Base-by-base conservation (phyloP, 192 early-diverging fungal genomes). In the Thamnidium elegans region DNA sequence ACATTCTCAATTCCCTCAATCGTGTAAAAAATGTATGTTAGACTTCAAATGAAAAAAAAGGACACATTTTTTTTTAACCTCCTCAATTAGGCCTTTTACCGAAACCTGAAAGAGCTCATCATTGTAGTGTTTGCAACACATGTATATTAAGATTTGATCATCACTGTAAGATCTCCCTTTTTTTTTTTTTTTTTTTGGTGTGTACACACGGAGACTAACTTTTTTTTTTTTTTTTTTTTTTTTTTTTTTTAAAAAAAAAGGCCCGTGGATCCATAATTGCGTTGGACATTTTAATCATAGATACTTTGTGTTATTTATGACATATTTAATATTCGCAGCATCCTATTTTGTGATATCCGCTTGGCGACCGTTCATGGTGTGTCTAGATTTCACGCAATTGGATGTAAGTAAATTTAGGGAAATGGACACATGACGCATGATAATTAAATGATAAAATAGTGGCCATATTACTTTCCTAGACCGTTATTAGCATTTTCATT, bases 71-170 rank as follows among this genome's bases (percentile, higher is more conserved):
- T 26, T 26, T 26, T 26, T 26, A 26, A 26, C 26, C 26, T 26
- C 26, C 26, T 58, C 55, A 5, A 8, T 19, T 61, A 84, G 82
- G 84, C 50, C 69, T 85, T 43, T 74, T 80, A 19, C 85, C 87
- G 8, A 92, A 92, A 62, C 90, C 90, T 8, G 90, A 92, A 69
- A 74, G 90, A 60, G 78, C 89, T 13, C 90, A 92, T 66, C 90
- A 92, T 69, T 92, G 90, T 58, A 89, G 88, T 63, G 78, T 88
- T 11, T 90, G 89, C 67, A 84, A 82, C 47, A 58, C 69, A 19
- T 92, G 90, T 61, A 89, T 92, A n/a, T 66, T 92, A 55, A 84
- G 81, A 65, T 89, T 90, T 65, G 90, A 92, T 70, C 90, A 92
- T 68, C 74, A 76, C 42, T 76, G 74, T 76, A 70, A 66, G 68